Conservation (phyloP, 768 basidiomycete species). For the Mycena floridula region DNA sequence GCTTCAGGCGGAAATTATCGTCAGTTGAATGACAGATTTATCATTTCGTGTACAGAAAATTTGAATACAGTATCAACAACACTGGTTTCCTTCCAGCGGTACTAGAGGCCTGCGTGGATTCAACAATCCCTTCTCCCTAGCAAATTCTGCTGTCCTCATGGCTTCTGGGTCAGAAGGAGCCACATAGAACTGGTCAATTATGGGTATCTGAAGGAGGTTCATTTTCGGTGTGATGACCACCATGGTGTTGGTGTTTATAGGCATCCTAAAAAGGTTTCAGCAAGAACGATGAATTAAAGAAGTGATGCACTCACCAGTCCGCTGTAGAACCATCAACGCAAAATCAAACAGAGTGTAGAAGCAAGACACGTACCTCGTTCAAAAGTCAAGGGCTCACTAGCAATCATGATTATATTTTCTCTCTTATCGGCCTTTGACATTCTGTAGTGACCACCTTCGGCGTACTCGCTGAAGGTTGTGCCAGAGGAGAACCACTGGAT, state of each 20-base stretch:
- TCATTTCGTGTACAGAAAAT: no score
- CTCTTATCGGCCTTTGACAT: slow-evolving; percentile 96
- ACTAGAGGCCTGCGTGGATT: slow-evolving; percentile 41
- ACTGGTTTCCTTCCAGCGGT: neutral
- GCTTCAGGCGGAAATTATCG: no score
- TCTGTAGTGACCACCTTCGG: slow-evolving; percentile 42
- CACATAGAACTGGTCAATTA: slow-evolving; percentile 91
- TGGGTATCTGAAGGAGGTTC: slow-evolving; percentile 92
- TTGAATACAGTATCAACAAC: no score
- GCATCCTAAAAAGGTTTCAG: no score
- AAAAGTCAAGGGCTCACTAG: slow-evolving; percentile 93
- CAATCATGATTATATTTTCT: slow-evolving; percentile 95
- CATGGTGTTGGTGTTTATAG: slow-evolving; percentile 95
- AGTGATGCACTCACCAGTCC: no score
- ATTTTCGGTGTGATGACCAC: slow-evolving; percentile 93
- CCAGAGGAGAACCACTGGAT: slow-evolving; percentile 93
- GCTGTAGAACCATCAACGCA: slow-evolving; percentile 32
- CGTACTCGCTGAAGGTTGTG: slow-evolving; percentile 9
- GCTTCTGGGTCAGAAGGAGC: slow-evolving; percentile 75
- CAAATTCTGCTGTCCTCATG: slow-evolving; percentile 74
- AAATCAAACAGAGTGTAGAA: slow-evolving; percentile 1
- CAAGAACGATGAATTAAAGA: no score
- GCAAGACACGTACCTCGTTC: slow-evolving; percentile 61
- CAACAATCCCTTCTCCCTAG: slow-evolving; percentile 80
- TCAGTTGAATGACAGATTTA: no score